Base-by-base conservation (phyloP, 805 yeast genomes). In the Wickerhamiella qilinensis region DNA sequence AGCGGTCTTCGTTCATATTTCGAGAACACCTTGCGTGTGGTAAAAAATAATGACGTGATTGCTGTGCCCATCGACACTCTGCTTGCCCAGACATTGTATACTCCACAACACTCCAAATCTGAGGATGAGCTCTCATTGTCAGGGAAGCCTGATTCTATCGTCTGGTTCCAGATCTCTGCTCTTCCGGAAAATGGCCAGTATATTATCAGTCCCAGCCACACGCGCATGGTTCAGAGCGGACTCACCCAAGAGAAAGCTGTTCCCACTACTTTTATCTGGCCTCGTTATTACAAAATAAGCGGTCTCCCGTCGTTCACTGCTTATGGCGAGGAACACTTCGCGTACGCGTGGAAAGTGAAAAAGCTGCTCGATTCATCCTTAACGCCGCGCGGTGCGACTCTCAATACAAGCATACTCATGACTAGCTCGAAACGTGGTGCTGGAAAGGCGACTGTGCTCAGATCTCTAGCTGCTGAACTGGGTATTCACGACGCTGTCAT, bases 151-250 rank as follows among this genome's bases (percentile, higher is more conserved):
- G 83, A 85, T 52, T 63, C 72, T 0, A 68, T 86, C 16, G 93
- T 85, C 0, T 88, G 95, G 95, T 88, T 85, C 57, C 71, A 71
- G 46, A 69, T 88, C 2, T 64, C 71, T 2, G 77, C 69, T 5
- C 60, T 75, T 3, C 33, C 21, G 28, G 36, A 31, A 2, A 37
- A 33, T 2, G 45, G 51, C 8, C 52, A 54, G 48, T 78, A 59
- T 47, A 52, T 75, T 1, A 68, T 86, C 27, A 85, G 80, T 54
- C 75, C 93, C 0, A 44, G 63, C 0, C 69, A 68, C 42, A 81
- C 94, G 0, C 66, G 76, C 33, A 65, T 88, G 65, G 66, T 72
- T 3, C 91, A 75, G 49, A 64, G 75, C 9, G 94, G 88, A 2
- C 62, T 68, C 1, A 72, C 68, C 1, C 44, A 48, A 15, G 43